Evolutionary conservation across 495 filamentous ascomycete species (phyloP), one percentile per base, ranked within the genome.

Genomic region (Neurospora sp.): DNA sequence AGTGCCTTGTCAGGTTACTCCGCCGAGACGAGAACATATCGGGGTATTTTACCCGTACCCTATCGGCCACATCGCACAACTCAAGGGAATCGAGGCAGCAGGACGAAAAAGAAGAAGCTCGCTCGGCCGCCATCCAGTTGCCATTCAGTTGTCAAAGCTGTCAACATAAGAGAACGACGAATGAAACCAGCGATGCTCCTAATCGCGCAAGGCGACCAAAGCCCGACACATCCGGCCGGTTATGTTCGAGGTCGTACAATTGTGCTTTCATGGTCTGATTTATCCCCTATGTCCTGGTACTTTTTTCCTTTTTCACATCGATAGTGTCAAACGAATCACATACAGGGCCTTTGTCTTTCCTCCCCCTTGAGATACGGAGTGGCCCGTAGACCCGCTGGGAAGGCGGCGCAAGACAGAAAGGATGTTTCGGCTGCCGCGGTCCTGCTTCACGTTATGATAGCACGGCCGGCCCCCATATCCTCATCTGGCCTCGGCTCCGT

Each of bases 401-500:
- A 65, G 53, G 27, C 31, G 35, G 27, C 35, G 53, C 53, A 65
- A 65, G 53, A 65, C 22, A 70, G 27, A 73, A 59, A 20, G 39
- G 39, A 12, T 73, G 72, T 70, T 72, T 70, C 76, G 45, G 75
- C 37, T 42, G 59, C 72, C 71, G 53, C 72, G 40, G 72, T 70
- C 71, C 27, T 70, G 53, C 53, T 35, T 65, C 53, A 65, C 53
- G 27, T 65, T 65, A 35, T 65, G 53, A 65, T 65, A 65, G 53
- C 53, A 65, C 53, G 53, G 31, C 53, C 53, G 53, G 53, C 53
- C 53, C 27, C 53, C 53, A 65, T 65, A 65, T 65, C 53, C 53
- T 65, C 53, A 37, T 65, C 53, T 65, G 53, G 53, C 27, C 53
- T 65, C 53, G 53, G 53, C 53, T 35, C 53, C 53, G 53, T 65